These are phyloP conservation scores for Citrullus mucosospermus DNA, from an alignment of 306 rosid genomes.

Conservation along the genomic window DNA sequence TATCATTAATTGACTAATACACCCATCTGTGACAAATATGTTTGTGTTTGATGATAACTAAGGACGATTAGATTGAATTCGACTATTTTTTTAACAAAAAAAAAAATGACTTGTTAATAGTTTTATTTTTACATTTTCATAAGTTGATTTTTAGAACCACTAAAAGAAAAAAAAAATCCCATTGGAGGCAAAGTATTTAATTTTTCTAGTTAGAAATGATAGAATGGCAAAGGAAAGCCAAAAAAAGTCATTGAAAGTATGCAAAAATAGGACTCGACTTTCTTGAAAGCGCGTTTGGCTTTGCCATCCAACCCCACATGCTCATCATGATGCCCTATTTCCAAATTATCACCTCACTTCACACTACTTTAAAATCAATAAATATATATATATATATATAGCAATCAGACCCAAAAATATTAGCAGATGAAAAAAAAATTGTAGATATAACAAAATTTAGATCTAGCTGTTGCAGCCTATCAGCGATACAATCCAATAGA, in stretches of 20 bases:
- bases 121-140: not conserved
- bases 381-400: not conserved
- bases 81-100: not conserved
- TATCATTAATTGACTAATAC: not conserved
- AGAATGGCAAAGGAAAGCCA: not conserved
- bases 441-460: too few relatives aligned
- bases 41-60: not conserved
- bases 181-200: not conserved
- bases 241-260: not conserved
- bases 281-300: constrained; percentile 4
- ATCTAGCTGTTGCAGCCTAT: too few relatives aligned
- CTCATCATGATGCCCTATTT: not conserved
- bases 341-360: not conserved
- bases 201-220: not conserved
- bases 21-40: not conserved
- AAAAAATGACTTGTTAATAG: not conserved
- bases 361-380: not conserved
- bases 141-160: not conserved
- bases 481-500: too few relatives aligned
- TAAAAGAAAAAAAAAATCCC: not conserved
- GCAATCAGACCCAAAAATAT: too few relatives aligned
- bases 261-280: not conserved
- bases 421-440: too few relatives aligned
- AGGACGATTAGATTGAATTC: not conserved
- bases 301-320: constrained; percentile 2